Evolutionary conservation across 2,329 filamentous ascomycete species (phyloP).

Genomic region (Phaeosphaeria sp.): DNA sequence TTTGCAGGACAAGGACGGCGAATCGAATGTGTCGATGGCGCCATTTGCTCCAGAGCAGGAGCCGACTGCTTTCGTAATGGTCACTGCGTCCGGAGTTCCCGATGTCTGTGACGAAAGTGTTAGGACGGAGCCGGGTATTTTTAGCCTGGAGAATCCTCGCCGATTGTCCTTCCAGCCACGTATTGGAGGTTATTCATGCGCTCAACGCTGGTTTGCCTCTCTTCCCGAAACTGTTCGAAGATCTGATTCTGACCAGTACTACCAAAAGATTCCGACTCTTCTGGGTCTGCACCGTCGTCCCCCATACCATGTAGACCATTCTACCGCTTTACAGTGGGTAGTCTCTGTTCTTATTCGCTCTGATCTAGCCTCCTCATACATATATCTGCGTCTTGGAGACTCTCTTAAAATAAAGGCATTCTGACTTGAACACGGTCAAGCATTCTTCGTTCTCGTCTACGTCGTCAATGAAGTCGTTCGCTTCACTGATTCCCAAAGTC

Average conservation of each 20-base stretch:
- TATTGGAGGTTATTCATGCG: slow-evolving; percentile 66
- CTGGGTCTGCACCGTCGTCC: slow-evolving; percentile 60
- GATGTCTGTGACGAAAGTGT: slow-evolving; percentile 63
- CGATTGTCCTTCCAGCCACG: slow-evolving; percentile 64
- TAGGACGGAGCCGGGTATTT: slow-evolving; percentile 65
- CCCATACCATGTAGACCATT: too few species aligned
- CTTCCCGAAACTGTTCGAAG: slow-evolving; percentile 67
- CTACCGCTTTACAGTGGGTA: too few species aligned
- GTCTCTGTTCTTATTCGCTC: too few species aligned
- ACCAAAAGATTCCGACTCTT: slow-evolving; percentile 63
- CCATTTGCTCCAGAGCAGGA: slow-evolving; percentile 64
- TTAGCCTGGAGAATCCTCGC: slow-evolving; percentile 63
- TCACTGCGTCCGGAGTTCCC: slow-evolving; percentile 61
- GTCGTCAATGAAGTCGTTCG: too few species aligned
- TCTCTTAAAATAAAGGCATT: too few species aligned
- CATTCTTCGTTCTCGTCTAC: too few species aligned
- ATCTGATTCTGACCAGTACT: slow-evolving; percentile 65
- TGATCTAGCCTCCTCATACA: too few species aligned
- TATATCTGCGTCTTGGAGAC: too few species aligned
- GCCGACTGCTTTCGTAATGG: slow-evolving; percentile 60
- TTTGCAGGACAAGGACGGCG: too few species aligned
- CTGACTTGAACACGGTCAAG: too few species aligned
- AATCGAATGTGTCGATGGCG: too few species aligned
- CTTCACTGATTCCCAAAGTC: too few species aligned
- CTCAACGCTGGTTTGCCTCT: slow-evolving; percentile 68